Evolutionary conservation across 768 basidiomycete species (phyloP), one percentile per base, ranked within the genome.

Genomic region (Mycena pura): DNA sequence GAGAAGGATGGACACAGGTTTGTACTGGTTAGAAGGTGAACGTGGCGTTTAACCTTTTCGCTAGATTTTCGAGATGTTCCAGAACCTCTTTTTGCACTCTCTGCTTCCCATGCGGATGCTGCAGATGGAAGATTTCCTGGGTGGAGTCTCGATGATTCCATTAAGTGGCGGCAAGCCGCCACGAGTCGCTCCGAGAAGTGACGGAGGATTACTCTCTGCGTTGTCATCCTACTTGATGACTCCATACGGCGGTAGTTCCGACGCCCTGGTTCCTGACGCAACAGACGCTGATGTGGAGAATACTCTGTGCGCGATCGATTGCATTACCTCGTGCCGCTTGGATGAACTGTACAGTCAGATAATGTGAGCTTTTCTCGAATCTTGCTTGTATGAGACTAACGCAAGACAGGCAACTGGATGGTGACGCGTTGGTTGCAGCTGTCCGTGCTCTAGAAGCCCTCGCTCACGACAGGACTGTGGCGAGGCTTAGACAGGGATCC

Each of bases 11-110:
- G 97, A 88, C 86, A 5, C 91, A 93, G 80, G 92, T 93, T 63
- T 65, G 80, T 62, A 48, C 24, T 27, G 46, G 21, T 44, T 44
- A 24, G 41, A 44, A 44, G 22, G 10, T 24, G 28, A 34, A 14
- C 7, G 6, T n/a, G 19, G 14, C 38, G 17, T 36, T 48, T 61
- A 31, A 62, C 22, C 68, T 10, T 57, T 29, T 19, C 24, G 7
- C 44, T 57, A 97, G 92, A 94, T 99, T 54, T 98, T 99, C 68
- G 96, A 99, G 74, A 98, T 99, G 89, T 96, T 96, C 77, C 91
- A 96, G 70, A 97, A 95, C 31, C 80, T 99, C 22, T 99, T 99
- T 77, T 76, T 98, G 44, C 92, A 99, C 72, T 96, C 96, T 17
- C 81, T 99, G 24, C 80, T 99, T 17, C 97, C 97, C 0, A 86